Conservation (phyloP, 257 asterid species). For the Henckelia pumila region DNA sequence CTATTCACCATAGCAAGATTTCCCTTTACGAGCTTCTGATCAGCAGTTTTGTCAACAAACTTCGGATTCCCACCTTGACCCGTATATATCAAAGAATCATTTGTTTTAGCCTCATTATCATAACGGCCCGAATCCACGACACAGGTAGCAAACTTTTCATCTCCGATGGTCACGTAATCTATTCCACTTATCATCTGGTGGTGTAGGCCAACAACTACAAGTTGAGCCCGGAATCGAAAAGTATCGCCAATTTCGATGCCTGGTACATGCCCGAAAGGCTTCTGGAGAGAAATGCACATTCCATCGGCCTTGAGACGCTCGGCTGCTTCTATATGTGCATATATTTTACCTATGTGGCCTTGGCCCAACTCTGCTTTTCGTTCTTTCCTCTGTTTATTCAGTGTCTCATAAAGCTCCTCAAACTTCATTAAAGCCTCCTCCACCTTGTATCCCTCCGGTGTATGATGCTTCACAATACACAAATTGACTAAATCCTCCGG, state of each 20-base stretch:
- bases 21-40: no score
- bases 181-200: conserved; percentile 46
- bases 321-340: conserved; percentile 21
- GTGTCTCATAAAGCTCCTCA: conserved; percentile 38
- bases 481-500: conserved; percentile 25
- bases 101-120: conserved; percentile 30
- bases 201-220: conserved; percentile 63
- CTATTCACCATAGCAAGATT: no score
- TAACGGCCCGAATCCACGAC: no score
- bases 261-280: conserved; percentile 51
- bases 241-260: conserved; percentile 73
- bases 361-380: conserved; percentile 26
- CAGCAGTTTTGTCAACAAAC: no score
- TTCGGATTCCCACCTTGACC: no score
- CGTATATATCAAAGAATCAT: conserved; percentile 51
- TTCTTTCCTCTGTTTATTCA: conserved; percentile 25
- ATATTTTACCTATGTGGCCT: conserved; percentile 18
- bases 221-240: conserved; percentile 64
- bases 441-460: conserved; percentile 29
- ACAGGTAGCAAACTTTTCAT: no score
- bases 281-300: conserved; percentile 7
- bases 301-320: conserved; percentile 23
- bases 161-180: conserved; percentile 32
- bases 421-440: conserved; percentile 50
- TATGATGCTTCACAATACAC: conserved; percentile 18